These are phyloP conservation scores for Blastobotrys muscicola DNA, from an alignment of 805 yeast genomes.

Conservation along the genomic window DNA sequence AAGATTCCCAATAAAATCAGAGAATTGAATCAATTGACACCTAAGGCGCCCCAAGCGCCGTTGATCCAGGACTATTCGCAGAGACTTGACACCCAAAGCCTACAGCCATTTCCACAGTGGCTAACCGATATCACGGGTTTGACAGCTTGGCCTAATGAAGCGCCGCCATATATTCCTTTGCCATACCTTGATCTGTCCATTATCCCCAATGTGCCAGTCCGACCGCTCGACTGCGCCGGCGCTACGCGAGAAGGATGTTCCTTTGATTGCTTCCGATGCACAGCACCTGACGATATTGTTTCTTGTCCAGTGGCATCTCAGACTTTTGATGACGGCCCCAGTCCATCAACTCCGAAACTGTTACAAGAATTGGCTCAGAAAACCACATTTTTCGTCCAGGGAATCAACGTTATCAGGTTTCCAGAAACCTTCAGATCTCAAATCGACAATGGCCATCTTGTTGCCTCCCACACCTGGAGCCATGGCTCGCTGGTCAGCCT, in stretches of 20 bases:
- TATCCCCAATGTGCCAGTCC: slow-evolving; percentile 36
- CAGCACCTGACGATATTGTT: slow-evolving; percentile 62
- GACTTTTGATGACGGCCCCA: slow-evolving; percentile 94
- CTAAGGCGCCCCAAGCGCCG: too few relatives aligned
- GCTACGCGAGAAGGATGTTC: slow-evolving; percentile 53
- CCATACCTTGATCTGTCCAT: slow-evolving; percentile 51
- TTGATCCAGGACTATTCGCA: too few relatives aligned
- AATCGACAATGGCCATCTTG: slow-evolving; percentile 55
- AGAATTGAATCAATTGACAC: too few relatives aligned
- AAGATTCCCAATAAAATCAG: too few relatives aligned
- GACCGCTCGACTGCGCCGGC: slow-evolving; percentile 37
- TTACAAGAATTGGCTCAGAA: slow-evolving; percentile 43
- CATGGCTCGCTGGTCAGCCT: slow-evolving; percentile 76
- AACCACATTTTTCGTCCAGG: slow-evolving; percentile 79
- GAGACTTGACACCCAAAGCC: slow-evolving; percentile 3
- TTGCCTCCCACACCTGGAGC: slow-evolving; percentile 90
- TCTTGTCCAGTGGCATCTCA: slow-evolving; percentile 72
- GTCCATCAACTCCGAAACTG: slow-evolving; percentile 55
- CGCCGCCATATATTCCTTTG: slow-evolving; percentile 82
- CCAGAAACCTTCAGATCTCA: slow-evolving; percentile 64
- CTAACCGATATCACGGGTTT: slow-evolving; percentile 64
- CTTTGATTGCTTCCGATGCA: slow-evolving; percentile 78
- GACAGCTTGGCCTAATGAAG: slow-evolving; percentile 70
- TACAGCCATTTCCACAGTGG: slow-evolving; percentile 70
- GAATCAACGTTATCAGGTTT: slow-evolving; percentile 64